phyloP scores from a whole-genome alignment of 805 yeast genomes.

The Lachancea cidri region DNA sequence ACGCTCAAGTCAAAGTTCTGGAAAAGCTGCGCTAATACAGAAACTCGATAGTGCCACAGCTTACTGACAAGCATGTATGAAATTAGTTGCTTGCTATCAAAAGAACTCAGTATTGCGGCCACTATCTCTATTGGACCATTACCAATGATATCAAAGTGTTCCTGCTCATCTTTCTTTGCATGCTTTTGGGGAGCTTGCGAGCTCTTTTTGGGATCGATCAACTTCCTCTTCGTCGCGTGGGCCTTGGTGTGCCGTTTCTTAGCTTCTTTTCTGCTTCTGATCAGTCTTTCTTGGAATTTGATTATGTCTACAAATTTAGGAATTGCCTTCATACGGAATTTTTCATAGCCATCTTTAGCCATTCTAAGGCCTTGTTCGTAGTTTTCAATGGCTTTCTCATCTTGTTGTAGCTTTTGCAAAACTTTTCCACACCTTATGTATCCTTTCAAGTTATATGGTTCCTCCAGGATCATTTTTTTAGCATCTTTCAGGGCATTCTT shows the following conservation, averaged over 20 bases:
- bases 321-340: conserved; percentile 12
- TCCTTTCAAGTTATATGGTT: conserved; percentile 25
- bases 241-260: not conserved
- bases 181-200: not conserved
- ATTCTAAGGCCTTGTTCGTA: conserved; percentile 18
- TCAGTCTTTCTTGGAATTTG: conserved; percentile 13
- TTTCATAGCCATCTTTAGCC: conserved; percentile 11
- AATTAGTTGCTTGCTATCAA: conserved; percentile 18
- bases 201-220: not conserved
- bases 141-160: conserved; percentile 3
- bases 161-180: not conserved
- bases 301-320: conserved; percentile 12
- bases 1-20: conserved; percentile 14
- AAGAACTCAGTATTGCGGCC: conserved; percentile 15
- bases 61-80: conserved; percentile 18
- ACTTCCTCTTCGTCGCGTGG: not conserved
- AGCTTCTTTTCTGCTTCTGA: conserved; percentile 8
- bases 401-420: conserved; percentile 17
- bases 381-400: conserved; percentile 18
- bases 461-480: conserved; percentile 18
- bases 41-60: conserved; percentile 20
- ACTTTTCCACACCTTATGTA: conserved; percentile 27
- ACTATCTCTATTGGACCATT: conserved; percentile 27
- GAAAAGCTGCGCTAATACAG: conserved; percentile 18
- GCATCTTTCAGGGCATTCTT: conserved; percentile 19